phyloP scores from a whole-genome alignment of 2,329 filamentous ascomycete species.

The Canariomyces notabilis region DNA sequence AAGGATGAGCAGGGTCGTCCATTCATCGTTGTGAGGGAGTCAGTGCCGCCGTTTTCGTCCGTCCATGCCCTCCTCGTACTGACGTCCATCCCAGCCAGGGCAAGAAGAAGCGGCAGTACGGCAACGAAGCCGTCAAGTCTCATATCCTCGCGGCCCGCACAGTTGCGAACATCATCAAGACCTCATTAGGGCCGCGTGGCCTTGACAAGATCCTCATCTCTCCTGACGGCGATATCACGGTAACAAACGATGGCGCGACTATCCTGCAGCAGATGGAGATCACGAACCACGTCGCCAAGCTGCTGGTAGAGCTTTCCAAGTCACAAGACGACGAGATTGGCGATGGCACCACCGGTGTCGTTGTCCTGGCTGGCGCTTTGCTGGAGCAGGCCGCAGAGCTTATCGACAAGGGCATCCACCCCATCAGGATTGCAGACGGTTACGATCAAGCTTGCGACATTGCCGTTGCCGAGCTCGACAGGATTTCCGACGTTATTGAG shows the following conservation, averaged over 20 bases:
- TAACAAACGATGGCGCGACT: slow-evolving; percentile 97
- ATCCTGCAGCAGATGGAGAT: slow-evolving; percentile 99
- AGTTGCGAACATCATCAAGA: slow-evolving; percentile 95
- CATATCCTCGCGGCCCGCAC: slow-evolving; percentile 96
- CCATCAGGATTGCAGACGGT: slow-evolving; percentile 95
- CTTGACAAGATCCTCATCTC: slow-evolving; percentile 99
- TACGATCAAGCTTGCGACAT: slow-evolving; percentile 98
- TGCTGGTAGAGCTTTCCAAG: slow-evolving; percentile 94
- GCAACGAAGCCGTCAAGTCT: slow-evolving; percentile 95
- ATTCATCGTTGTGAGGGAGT: slow-evolving; percentile 98
- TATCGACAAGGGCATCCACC: slow-evolving; percentile 99
- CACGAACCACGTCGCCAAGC: slow-evolving; percentile 94
- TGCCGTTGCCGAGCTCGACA: slow-evolving; percentile 85
- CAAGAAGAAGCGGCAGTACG: slow-evolving; percentile 94
- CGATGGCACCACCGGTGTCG: slow-evolving; percentile 95
- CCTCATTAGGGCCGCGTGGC: slow-evolving; percentile 88
- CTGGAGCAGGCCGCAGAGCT: slow-evolving; percentile 95
- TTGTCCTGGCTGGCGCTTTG: slow-evolving; percentile 89
- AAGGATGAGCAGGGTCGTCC: slow-evolving; percentile 97
- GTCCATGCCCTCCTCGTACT: slow-evolving; percentile 12
- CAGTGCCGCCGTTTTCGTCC: slow-evolving; percentile 36
- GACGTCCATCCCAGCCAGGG: slow-evolving; percentile 63
- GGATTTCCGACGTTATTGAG: slow-evolving; percentile 84
- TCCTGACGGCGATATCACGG: slow-evolving; percentile 96
- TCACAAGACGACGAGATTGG: slow-evolving; percentile 99